Conservation (phyloP, 2,329 filamentous ascomycete genomes). For the Claviceps pazoutovae region DNA sequence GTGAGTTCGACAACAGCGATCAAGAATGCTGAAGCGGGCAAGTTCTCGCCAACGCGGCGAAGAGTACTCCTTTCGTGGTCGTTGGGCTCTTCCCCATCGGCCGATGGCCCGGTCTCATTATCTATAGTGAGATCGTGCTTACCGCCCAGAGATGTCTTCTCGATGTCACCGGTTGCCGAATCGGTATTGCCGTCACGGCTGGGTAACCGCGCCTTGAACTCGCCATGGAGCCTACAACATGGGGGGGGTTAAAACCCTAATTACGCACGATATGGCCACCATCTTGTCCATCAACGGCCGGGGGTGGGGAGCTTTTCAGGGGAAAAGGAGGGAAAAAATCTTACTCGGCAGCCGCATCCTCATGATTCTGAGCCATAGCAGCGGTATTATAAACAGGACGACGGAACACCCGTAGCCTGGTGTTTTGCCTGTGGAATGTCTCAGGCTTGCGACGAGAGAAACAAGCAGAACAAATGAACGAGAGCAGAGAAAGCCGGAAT, state of each 20-base stretch:
- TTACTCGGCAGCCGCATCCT: constrained; percentile 20
- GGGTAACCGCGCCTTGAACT: constrained; percentile 13
- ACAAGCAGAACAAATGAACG: not conserved
- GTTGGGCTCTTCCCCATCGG: constrained; percentile 38
- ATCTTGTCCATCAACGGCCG: no score
- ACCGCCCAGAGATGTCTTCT: constrained; percentile 8
- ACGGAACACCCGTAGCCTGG: not conserved
- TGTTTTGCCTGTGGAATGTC: not conserved
- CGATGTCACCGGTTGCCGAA: constrained; percentile 13
- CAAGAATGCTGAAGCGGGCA: constrained; percentile 41
- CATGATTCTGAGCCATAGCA: constrained; percentile 20
- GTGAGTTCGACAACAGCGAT: constrained; percentile 41
- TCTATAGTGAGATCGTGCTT: constrained; percentile 13
- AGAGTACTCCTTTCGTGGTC: constrained; percentile 35
- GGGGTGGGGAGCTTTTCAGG: not conserved
- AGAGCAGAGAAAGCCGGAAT: not conserved
- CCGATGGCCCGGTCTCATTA: constrained; percentile 16
- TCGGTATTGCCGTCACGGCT: constrained; percentile 12
- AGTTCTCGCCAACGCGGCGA: constrained; percentile 38
- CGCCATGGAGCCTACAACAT: constrained; percentile 15
- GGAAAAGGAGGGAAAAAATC: constrained; percentile 3
- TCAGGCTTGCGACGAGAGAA: not conserved
- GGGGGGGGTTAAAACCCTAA: not conserved
- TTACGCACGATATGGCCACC: not conserved
- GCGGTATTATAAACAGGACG: not conserved